These are phyloP conservation scores for Blastocystis sp. DNA, from an alignment of 352 stramenopile species.

Conservation along the genomic window DNA sequence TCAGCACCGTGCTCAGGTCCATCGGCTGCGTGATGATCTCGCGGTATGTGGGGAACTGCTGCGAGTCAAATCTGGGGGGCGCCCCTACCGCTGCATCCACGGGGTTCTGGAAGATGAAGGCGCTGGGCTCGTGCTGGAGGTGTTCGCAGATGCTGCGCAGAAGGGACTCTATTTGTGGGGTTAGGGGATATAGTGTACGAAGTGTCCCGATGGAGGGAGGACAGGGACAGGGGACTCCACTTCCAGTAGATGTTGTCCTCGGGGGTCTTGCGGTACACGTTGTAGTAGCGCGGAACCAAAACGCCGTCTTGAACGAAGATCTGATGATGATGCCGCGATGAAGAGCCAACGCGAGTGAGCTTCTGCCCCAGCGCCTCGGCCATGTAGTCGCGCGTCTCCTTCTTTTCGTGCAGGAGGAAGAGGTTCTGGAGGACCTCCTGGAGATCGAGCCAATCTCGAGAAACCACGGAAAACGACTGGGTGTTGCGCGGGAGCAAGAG, in stretches of 20 bases:
- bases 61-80: not conserved
- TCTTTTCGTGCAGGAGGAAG: not conserved
- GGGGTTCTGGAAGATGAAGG: constrained; percentile 46
- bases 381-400: not conserved
- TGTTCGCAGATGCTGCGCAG: constrained; percentile 21
- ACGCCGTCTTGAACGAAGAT: constrained; percentile 61
- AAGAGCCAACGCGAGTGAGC: constrained; percentile 43
- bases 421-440: constrained; percentile 38
- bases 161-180: constrained; percentile 17
- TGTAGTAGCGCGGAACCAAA: constrained; percentile 60
- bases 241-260: constrained; percentile 58
- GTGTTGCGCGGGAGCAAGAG: constrained; percentile 12
- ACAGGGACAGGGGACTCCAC: constrained; percentile 20
- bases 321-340: not conserved
- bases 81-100: not conserved
- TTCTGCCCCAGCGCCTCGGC: constrained; percentile 39
- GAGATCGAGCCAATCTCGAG: constrained; percentile 26
- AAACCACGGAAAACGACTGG: not conserved
- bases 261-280: constrained; percentile 21
- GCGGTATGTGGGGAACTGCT: constrained; percentile 41
- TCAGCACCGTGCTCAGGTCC: constrained; percentile 40
- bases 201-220: constrained; percentile 9
- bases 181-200: not conserved
- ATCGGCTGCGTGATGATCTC: constrained; percentile 40
- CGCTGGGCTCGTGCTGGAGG: constrained; percentile 40